These are phyloP conservation scores for Ophiostoma novo-ulmi DNA, from an alignment of 2,329 filamentous ascomycete species.

Conservation along the genomic window DNA sequence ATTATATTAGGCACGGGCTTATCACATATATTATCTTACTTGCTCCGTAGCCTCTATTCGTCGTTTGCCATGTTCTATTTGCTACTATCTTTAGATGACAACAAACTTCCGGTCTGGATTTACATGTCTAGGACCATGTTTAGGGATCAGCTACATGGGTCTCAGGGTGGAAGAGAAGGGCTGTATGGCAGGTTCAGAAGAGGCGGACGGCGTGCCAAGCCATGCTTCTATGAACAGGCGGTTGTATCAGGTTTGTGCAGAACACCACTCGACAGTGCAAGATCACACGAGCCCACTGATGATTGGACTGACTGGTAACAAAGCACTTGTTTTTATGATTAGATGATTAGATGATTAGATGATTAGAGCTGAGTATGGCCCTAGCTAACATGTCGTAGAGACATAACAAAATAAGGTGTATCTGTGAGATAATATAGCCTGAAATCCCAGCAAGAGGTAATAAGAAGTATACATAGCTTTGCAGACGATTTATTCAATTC, in stretches of 20 bases:
- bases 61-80: background rate
- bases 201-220: background rate
- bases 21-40: background rate
- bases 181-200: background rate
- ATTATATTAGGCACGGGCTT: background rate
- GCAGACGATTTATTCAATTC: too few species aligned
- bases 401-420: background rate
- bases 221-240: background rate
- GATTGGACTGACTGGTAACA: background rate
- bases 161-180: background rate
- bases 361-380: too few species aligned
- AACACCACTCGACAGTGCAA: background rate
- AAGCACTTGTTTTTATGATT: too few species aligned
- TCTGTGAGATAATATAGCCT: background rate
- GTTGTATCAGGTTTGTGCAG: background rate
- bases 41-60: background rate
- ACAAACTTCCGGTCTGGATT: background rate
- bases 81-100: background rate
- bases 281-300: background rate
- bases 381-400: too few species aligned
- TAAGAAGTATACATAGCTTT: too few species aligned
- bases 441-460: too few species aligned
- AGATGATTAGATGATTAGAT: too few species aligned
- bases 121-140: background rate
- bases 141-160: conserved; percentile 7